phyloP scores from a whole-genome alignment of 768 basidiomycete genomes.

The Hypholoma fasciculare region DNA sequence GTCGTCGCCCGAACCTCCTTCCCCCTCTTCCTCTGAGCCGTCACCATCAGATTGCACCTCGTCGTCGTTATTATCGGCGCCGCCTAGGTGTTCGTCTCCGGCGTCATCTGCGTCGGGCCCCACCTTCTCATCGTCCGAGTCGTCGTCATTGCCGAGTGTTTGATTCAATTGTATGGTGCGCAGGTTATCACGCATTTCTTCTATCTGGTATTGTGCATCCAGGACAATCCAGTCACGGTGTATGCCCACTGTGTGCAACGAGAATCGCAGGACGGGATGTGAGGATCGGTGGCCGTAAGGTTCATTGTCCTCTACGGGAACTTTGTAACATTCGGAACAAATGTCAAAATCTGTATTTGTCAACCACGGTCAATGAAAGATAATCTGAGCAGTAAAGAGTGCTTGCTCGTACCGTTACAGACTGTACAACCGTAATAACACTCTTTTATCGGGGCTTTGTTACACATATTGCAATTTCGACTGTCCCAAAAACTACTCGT shows the following conservation, averaged over 20 bases:
- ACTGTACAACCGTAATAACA: background rate
- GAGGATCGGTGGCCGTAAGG: background rate
- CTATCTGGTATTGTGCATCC: background rate
- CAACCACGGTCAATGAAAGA: background rate
- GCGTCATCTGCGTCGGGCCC: too few relatives aligned
- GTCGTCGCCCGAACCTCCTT: background rate
- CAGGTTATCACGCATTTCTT: background rate
- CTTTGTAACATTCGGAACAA: constrained; percentile 2
- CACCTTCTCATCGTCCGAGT: background rate
- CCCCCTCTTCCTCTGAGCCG: too few relatives aligned
- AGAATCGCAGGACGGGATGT: constrained; percentile 3
- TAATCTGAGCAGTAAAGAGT: background rate
- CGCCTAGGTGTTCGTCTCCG: too few relatives aligned
- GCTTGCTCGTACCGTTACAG: background rate
- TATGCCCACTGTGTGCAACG: background rate
- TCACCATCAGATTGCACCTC: too few relatives aligned
- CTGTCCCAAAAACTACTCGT: background rate
- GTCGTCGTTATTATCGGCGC: too few relatives aligned
- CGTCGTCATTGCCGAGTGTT: background rate
- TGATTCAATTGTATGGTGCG: background rate
- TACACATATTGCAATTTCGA: background rate
- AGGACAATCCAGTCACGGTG: background rate
- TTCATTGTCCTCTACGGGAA: background rate
- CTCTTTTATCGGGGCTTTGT: background rate
- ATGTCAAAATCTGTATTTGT: constrained; percentile 1